Percentiles rank a stretch among this genome's conserved stretches.
These are phyloP conservation scores for Cicer bijugum DNA, from an alignment of 306 rosid genomes.

Conservation along the genomic window DNA sequence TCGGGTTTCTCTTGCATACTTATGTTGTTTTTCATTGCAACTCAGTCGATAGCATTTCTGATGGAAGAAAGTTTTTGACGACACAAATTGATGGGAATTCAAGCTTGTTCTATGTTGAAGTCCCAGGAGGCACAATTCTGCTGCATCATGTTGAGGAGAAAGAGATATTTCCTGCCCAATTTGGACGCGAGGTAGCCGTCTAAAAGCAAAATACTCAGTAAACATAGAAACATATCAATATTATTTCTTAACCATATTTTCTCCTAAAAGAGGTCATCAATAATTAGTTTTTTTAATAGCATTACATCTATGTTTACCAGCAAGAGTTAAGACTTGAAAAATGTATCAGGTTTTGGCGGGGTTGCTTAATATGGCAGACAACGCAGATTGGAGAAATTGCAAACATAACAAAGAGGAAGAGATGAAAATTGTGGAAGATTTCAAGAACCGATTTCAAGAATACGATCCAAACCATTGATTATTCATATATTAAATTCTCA, in stretches of 20 bases:
- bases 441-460: constrained; percentile 74
- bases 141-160: constrained; percentile 72
- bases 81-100: constrained; percentile 62
- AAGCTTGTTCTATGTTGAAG: constrained; percentile 84
- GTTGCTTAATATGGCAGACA: constrained; percentile 84
- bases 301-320: constrained; percentile 10
- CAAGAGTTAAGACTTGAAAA: constrained; percentile 20
- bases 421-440: constrained; percentile 66
- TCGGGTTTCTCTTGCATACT: constrained; percentile 42
- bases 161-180: constrained; percentile 81
- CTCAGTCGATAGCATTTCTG: constrained; percentile 69
- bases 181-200: constrained; percentile 93
- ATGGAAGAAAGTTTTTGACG: constrained; percentile 76
- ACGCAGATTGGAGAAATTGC: constrained; percentile 88
- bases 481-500: constrained; percentile 30
- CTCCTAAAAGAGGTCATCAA: constrained; percentile 8
- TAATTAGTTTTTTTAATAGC: constrained; percentile 12
- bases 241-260: constrained; percentile 6
- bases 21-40: constrained; percentile 41
- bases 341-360: constrained; percentile 88
- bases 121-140: constrained; percentile 70
- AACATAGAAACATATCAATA: constrained; percentile 9
- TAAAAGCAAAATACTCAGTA: constrained; percentile 9
- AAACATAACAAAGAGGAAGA: constrained; percentile 80
- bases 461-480: constrained; percentile 76